Evolutionary conservation across 441 rosid genomes (phyloP), one percentile per base, ranked within the genome.

Genomic region (Macaranga tanarius): DNA sequence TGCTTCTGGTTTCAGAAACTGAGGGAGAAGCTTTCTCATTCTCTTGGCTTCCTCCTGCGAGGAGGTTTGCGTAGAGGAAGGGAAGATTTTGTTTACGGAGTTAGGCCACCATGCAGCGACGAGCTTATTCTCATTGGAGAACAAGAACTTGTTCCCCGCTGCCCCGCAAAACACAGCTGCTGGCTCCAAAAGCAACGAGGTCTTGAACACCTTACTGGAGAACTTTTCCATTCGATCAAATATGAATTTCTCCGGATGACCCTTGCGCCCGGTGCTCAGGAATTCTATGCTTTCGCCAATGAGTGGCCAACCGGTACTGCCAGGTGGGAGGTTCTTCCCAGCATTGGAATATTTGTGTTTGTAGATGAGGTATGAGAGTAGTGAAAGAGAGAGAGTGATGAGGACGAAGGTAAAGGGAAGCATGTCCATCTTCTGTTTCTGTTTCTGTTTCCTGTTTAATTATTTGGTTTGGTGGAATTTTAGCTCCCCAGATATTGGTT

Each of bases 131-230:
- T 86, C 89, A 48, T 85, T 86, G 20, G 91, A 86, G 79, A 89
- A 88, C 67, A 86, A 77, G 82, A 88, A 88, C 71, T 81, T 84
- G 81, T 87, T 86, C 10, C 87, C 87, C 0, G 81, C 84, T 0
- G 86, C 75, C 0, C 90, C 89, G 4, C 88, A 78, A 34, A 86
- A 44, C 68, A 86, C 82, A 0, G 78, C 88, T 0, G 79, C 75
- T 0, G 89, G 85, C 52, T 84, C 78, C 0, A 83, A 81, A 10
- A 89, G 73, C 22, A 88, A 61, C 25, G 82, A 79, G 3, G 92
- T 84, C 59, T 83, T 90, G 80, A 90, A 88, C 58, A 81, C 73
- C 19, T 59, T 40, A 13, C 28, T 22, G 4, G 72, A 74, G 61
- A 17, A 67, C 13, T 67, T 66, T 2, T 23, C 11, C 58, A 67